Evolutionary conservation across 179 eudicot genomes (phyloP), one percentile per base, ranked within the genome.

Genomic region (Beta corolliflora): DNA sequence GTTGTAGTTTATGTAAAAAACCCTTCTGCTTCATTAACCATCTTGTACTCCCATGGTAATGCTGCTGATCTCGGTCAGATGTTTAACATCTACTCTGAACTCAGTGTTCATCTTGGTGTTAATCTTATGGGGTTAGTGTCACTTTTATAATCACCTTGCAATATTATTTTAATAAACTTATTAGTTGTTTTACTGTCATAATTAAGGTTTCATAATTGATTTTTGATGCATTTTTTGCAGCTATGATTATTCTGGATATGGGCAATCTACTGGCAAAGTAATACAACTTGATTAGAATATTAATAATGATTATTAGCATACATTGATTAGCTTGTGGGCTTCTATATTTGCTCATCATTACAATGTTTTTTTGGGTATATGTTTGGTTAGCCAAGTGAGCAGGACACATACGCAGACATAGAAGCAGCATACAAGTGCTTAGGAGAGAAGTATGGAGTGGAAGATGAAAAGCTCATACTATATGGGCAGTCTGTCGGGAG

Each of bases 1-100:
- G 90, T 94, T 61, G 94, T 93, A 25, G 80, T 92, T 23, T 88
- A 88, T 81, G 78, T 94, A 21, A 90, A 82, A 77, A 89, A 92
- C 29, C 88, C 91, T 0, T 90, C 81, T 85, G 93, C 93, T 11
- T 80, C 88, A 7, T 84, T 93, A 0, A 92, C 97, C 16, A 44
- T 94, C 61, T 86, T 94, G n/a, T 94, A 94, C 81, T 94, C 98
- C 8, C 97, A 94, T 77, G 97, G 97, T 5, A 93, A 93, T 88
- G 97, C 97, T 23, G 93, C 97, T 36, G 97, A 93, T 92, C 84
- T 93, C 66, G 98, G 98, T 31, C 98, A 91, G 90, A 91, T 94
- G 92, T 86, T 91, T 68, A 89, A 88, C 89, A 90, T 92, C 23
- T 92, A 92, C 55, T 91, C 89, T 56, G 91, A 92, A 83, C 83